These are phyloP conservation scores for Solanum aculeatissimum DNA, from an alignment of 305 asterid genomes.

Conservation along the genomic window DNA sequence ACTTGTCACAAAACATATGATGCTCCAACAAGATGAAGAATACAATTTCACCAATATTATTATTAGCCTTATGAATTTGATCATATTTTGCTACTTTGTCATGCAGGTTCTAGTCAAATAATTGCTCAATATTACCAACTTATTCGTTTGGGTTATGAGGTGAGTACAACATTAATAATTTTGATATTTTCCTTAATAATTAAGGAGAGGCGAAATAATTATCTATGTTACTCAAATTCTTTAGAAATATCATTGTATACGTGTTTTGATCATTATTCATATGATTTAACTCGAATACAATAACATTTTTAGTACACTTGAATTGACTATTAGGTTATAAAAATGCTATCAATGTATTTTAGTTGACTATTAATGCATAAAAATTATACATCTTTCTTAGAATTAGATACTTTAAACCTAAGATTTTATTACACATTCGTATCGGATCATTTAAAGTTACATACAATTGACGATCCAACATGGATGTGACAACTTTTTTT, in stretches of 20 bases:
- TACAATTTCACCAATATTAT: not conserved
- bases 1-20: not conserved
- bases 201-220: no score
- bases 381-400: not conserved
- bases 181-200: no score
- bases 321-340: no score
- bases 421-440: not conserved
- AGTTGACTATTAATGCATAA: not conserved
- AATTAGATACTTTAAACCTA: not conserved
- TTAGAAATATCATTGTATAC: not conserved
- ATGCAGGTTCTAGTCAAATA: conserved; percentile 60
- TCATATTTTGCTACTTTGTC: not conserved
- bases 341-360: not conserved
- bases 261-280: no score
- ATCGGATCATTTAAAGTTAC: not conserved
- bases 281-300: no score
- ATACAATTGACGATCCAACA: not conserved
- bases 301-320: no score
- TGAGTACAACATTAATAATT: not conserved
- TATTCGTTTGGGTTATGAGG: conserved; percentile 64
- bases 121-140: conserved; percentile 83
- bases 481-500: not conserved
- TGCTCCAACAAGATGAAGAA: not conserved
- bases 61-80: not conserved
- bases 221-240: not conserved